Evolutionary conservation across 1,284 basidiomycete genomes (phyloP).

Genomic region (Cryptococcus hybrid): DNA sequence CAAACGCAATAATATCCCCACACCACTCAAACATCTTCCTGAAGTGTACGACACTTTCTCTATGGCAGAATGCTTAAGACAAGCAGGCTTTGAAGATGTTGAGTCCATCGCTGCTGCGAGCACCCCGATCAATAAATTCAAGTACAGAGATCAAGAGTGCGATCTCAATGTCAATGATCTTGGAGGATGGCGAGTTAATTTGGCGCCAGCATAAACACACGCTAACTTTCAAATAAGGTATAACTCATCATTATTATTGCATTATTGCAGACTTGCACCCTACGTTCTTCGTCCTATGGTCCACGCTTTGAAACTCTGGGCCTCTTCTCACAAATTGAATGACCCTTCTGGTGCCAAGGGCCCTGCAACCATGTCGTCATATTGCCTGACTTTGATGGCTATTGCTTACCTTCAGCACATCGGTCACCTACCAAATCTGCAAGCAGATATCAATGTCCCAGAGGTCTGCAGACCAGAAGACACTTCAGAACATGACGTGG

Average conservation of each 20-base stretch:
- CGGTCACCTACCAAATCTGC: slow-evolving; percentile 45
- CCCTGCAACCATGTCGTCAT: slow-evolving; percentile 45
- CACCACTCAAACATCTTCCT: slow-evolving; percentile 16
- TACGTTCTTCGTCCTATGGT: slow-evolving; percentile 48
- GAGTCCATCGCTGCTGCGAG: slow-evolving; percentile 28
- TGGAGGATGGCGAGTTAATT: slow-evolving; percentile 39
- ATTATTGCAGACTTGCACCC: slow-evolving; percentile 46
- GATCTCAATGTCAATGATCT: slow-evolving; percentile 51
- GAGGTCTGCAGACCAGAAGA: slow-evolving; percentile 9
- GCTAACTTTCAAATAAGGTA: slow-evolving; percentile 24
- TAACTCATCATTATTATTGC: slow-evolving; percentile 48
- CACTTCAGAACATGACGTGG: slow-evolving; percentile 17
- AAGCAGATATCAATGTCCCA: slow-evolving; percentile 22
- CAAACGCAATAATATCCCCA: neutral
- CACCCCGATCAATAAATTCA: slow-evolving; percentile 50
- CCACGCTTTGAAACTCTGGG: slow-evolving; percentile 48
- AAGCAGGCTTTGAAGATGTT: slow-evolving; percentile 19
- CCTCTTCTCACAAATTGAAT: slow-evolving; percentile 40
- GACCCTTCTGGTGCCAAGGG: slow-evolving; percentile 40
- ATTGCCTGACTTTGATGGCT: slow-evolving; percentile 48
- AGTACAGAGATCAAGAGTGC: slow-evolving; percentile 22
- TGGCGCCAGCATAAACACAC: neutral
- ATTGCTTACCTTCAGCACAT: slow-evolving; percentile 47
- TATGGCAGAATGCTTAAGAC: slow-evolving; percentile 19
- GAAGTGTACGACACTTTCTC: slow-evolving; percentile 35